Evolutionary conservation across 2,329 filamentous ascomycete genomes (phyloP).

Genomic region (Alternaria triticimaculans): DNA sequence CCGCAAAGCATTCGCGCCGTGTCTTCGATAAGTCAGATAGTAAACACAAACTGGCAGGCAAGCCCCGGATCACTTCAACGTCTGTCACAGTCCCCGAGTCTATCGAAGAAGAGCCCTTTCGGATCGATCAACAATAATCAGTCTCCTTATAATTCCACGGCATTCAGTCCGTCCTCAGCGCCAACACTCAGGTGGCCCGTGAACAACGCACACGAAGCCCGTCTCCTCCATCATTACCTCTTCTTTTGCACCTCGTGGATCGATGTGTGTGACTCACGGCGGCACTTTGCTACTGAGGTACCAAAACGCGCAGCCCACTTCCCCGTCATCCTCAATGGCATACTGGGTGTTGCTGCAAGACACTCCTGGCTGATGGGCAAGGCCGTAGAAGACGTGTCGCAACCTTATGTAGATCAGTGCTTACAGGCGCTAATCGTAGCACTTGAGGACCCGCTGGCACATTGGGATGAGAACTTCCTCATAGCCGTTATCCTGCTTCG

Average conservation of each 20-base stretch:
- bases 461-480: conserved; percentile 56
- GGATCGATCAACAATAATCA: conserved; percentile 21
- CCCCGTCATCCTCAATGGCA: conserved; percentile 56
- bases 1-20: conserved; percentile 6
- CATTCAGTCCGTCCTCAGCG: conserved; percentile 32
- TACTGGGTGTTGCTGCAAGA: conserved; percentile 56
- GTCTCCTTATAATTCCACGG: conserved; percentile 34
- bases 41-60: conserved; percentile 14
- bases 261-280: conserved; percentile 34
- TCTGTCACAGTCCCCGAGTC: conserved; percentile 4
- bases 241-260: conserved; percentile 39
- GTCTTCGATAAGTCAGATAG: conserved; percentile 9
- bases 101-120: conserved; percentile 21
- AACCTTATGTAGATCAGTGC: conserved; percentile 55
- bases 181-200: conserved; percentile 34
- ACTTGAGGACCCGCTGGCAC: conserved; percentile 51
- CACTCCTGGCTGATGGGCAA: conserved; percentile 52
- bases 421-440: conserved; percentile 56
- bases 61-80: conserved; percentile 20
- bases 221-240: conserved; percentile 39
- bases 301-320: conserved; percentile 56
- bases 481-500: conserved; percentile 58
- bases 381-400: conserved; percentile 51
- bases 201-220: conserved; percentile 30
- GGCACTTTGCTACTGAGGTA: conserved; percentile 54